Conservation (phyloP, 148 eudicot genomes). For the Chenopodium quinoa region DNA sequence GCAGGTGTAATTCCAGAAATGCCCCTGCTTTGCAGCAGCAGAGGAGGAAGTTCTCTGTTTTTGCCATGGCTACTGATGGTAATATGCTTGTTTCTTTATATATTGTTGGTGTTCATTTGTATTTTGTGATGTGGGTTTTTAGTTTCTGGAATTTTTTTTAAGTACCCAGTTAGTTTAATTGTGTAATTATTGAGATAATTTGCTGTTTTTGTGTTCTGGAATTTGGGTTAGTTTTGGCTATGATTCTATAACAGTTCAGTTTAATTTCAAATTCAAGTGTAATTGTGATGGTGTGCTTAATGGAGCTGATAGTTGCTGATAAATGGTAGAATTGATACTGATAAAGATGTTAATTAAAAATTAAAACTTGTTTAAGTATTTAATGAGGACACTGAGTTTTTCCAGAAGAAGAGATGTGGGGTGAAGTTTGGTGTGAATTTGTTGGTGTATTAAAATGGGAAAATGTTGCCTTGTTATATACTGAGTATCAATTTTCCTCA, state of each 20-base stretch:
- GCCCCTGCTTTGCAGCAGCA: slow-evolving; percentile 23
- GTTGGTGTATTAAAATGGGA: neutral
- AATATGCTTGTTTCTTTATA: neutral
- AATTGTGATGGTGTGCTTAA: neutral
- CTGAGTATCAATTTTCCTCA: too few species aligned
- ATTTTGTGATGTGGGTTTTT: neutral
- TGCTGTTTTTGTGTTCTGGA: too few species aligned
- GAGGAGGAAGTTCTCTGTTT: slow-evolving; percentile 46
- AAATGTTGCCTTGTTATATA: neutral
- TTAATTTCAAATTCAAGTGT: neutral
- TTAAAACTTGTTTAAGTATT: neutral
- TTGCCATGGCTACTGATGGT: slow-evolving; percentile 62
- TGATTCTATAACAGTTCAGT: neutral
- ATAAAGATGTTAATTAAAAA: neutral
- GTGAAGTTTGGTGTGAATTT: neutral
- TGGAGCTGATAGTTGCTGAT: neutral
- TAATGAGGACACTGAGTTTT: neutral
- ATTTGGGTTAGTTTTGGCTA: neutral
- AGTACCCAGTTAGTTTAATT: neutral
- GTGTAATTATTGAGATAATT: neutral
- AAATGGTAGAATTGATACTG: neutral
- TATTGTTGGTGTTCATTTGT: neutral
- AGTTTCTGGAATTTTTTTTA: neutral
- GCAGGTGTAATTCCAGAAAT: slow-evolving; percentile 19
- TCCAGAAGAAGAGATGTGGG: neutral